These are phyloP conservation scores for Mycotypha africana DNA, from an alignment of 371 early-diverging fungal species.

Conservation along the genomic window DNA sequence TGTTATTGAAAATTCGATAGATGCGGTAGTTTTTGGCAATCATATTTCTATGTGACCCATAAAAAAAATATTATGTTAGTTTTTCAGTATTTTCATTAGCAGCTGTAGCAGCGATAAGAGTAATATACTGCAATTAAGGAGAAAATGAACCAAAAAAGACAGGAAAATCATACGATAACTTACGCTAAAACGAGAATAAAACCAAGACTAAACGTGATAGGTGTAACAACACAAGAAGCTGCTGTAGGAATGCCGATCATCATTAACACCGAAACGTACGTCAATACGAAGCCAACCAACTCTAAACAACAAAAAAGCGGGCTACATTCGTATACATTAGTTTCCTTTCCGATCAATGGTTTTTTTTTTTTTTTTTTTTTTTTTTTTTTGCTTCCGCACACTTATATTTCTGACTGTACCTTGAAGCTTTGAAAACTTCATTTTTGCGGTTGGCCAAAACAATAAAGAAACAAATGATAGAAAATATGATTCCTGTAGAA, in stretches of 20 bases:
- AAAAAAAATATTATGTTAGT: neutral
- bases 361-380: neutral
- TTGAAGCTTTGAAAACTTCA: constrained; percentile 53
- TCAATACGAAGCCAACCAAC: constrained; percentile 47
- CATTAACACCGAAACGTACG: constrained; percentile 44
- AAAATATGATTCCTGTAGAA: constrained; percentile 27
- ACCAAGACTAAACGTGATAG: constrained; percentile 47
- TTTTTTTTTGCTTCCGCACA: too few species aligned
- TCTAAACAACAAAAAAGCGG: constrained; percentile 58
- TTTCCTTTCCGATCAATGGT: too few species aligned
- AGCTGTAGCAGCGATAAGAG: too few species aligned
- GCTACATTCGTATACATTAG: constrained; percentile 14
- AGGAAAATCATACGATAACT: too few species aligned
- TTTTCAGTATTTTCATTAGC: neutral
- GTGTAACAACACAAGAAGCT: constrained; percentile 40
- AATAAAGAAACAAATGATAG: constrained; percentile 25
- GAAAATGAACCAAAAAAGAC: too few species aligned
- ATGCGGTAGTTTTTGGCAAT: constrained; percentile 61
- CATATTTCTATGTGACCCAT: constrained; percentile 38
- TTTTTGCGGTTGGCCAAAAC: constrained; percentile 37
- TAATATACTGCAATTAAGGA: too few species aligned
- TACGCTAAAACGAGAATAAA: constrained; percentile 51
- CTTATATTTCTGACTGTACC: constrained; percentile 27
- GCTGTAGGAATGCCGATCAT: constrained; percentile 48
- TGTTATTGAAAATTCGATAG: constrained; percentile 57